Conservation (phyloP, 345 rosid species). For the Aegle marmelos region DNA sequence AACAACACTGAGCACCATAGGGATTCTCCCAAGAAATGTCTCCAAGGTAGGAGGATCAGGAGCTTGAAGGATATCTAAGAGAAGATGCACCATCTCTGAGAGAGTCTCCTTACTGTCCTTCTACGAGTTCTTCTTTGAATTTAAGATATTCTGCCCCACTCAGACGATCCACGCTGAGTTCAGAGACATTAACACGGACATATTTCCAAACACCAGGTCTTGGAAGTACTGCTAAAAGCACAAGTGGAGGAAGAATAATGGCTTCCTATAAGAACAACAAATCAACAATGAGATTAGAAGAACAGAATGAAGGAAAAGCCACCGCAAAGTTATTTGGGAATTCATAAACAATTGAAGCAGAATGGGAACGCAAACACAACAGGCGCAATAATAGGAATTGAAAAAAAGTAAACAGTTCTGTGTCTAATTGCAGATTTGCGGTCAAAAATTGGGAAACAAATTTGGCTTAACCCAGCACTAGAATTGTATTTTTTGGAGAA, state of each 20-base stretch:
- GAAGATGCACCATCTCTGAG: slow-evolving; percentile 52
- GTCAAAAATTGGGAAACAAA: neutral
- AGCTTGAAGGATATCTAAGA: slow-evolving; percentile 60
- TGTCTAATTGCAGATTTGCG: neutral
- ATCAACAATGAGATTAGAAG: neutral
- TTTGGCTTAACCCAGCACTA: neutral
- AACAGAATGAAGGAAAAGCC: neutral
- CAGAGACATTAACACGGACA: slow-evolving; percentile 26
- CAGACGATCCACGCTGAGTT: slow-evolving; percentile 28
- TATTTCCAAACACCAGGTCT: slow-evolving; percentile 42
- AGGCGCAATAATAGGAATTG: neutral
- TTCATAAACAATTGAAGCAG: neutral
- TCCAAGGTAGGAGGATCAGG: slow-evolving; percentile 62
- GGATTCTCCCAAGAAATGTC: slow-evolving; percentile 61
- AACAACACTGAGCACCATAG: slow-evolving; percentile 62
- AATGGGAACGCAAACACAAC: neutral
- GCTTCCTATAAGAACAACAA: slow-evolving; percentile 22
- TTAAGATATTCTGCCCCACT: slow-evolving; percentile 30
- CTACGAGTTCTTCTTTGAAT: slow-evolving; percentile 37
- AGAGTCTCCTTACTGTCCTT: slow-evolving; percentile 23
- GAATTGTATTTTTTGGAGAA: neutral
- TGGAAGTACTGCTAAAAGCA: slow-evolving; percentile 31
- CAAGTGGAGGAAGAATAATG: slow-evolving; percentile 34
- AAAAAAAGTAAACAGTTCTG: neutral
- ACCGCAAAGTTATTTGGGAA: neutral